Base-by-base conservation (phyloP, 202 grass and related monocot species). In the Digitaria exilis region DNA sequence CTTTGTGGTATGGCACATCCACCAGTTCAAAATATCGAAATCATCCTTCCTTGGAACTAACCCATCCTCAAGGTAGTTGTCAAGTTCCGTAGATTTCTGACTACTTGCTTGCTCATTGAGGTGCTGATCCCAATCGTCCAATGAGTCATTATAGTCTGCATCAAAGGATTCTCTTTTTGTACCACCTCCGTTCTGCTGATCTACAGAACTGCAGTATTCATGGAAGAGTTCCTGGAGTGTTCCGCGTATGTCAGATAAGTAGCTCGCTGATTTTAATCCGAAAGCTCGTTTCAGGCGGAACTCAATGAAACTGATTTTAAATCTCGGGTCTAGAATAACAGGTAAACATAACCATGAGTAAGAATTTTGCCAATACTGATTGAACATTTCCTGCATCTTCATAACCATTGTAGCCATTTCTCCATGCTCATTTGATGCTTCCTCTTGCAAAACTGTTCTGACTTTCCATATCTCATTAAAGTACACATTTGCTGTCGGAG, bases 401-500 rank as follows among this genome's bases (percentile, higher is more conserved):
- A 43, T 70, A 26, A 75, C 84, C 75, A 87, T 41, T 49, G 21
- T 62, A 76, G 75, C 8, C 2, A 87, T 56, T 64, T 75, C 88
- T 75, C 26, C 17, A 15, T 56, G 45, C 52, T 39, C 61, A 84
- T 57, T 80, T 37, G 78, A 87, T 76, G 84, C 80, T 80, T 90
- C 88, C 83, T 90, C 88, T 84, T 87, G 84, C 80, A 90, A 83
- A 46, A 87, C 69, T 56, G 88, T 87, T 65, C 80, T 75, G 54
- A 87, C 69, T 87, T 90, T 90, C 88, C 88, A 90, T 31, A 87
- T 77, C 80, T 90, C 88, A 42, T 90, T 90, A 32, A 90, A 90
- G 61, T 87, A 80, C 22, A 80, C 58, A 80, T 87, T 87, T 87
- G 88, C 75, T 75, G 84, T 90, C 7, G 21, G 54, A 64, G 61